Percentiles rank a stretch among this genome's conserved stretches.
Evolutionary conservation across 306 rosid species (phyloP).

Genomic region (Quercus glauca): DNA sequence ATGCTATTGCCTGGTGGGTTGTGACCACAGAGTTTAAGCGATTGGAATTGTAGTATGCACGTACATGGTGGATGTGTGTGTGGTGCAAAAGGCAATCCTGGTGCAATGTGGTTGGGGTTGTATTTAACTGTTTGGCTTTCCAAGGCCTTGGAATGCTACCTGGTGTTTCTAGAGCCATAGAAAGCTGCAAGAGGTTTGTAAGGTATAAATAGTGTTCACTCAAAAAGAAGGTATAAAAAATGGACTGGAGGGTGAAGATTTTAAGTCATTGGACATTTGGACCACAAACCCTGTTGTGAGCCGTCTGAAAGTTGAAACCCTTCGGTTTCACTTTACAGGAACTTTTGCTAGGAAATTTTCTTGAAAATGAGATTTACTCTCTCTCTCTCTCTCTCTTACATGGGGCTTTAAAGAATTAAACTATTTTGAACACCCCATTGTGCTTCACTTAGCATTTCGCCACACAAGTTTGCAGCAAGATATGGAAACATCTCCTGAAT

Average conservation of each 20-base stretch:
- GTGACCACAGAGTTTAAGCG: not conserved
- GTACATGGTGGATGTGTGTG: not conserved
- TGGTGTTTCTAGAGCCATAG: not conserved
- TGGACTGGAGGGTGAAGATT: not conserved
- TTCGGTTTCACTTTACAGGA: not conserved
- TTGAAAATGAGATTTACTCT: no score
- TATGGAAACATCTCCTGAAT: no score
- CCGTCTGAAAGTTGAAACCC: not conserved
- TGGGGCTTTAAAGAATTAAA: not conserved
- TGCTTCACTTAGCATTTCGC: not conserved
- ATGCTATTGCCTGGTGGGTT: not conserved
- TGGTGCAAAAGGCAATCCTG: not conserved
- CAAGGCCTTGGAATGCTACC: not conserved
- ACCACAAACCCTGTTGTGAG: not conserved
- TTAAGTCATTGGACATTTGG: not conserved
- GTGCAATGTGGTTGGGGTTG: not conserved
- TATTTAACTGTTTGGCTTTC: not conserved
- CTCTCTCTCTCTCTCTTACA: not conserved
- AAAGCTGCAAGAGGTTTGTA: not conserved
- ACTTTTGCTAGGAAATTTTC: not conserved
- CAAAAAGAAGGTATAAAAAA: not conserved
- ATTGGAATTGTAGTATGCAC: not conserved
- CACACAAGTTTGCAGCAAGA: not conserved
- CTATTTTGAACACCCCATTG: not conserved
- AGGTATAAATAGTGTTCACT: not conserved